A percentile compares a stretch with the other conserved stretches of the same genome.
These are phyloP conservation scores for Asparagopsis taxiformis DNA, from an alignment of 31 red algal species.

Conservation along the genomic window DNA sequence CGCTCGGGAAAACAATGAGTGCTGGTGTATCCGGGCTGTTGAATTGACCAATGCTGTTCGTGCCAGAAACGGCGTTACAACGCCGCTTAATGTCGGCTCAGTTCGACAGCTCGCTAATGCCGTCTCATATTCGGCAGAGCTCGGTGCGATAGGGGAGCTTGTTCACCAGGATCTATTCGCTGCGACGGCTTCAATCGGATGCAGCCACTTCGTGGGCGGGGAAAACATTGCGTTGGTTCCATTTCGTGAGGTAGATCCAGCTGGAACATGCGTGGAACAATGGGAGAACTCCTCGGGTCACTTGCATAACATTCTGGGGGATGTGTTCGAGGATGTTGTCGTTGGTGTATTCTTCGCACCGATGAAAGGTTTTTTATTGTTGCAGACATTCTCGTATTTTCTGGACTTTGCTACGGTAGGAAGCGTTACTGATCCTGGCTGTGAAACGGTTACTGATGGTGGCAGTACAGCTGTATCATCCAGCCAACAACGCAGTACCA, in stretches of 20 bases:
- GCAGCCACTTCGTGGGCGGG: slow-evolving; percentile 19
- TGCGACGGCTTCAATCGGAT: slow-evolving; percentile 19
- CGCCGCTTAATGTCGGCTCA: slow-evolving; percentile 11
- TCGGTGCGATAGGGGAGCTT: slow-evolving; percentile 9
- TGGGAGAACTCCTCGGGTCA: slow-evolving; percentile 21
- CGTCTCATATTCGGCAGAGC: neutral
- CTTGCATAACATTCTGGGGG: slow-evolving; percentile 20
- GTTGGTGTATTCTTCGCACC: slow-evolving; percentile 18
- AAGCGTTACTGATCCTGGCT: no score
- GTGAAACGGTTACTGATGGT: no score
- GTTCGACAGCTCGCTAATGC: slow-evolving; percentile 22
- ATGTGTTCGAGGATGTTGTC: slow-evolving; percentile 15
- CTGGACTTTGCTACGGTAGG: no score
- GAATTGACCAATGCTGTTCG: slow-evolving; percentile 29
- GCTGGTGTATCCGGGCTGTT: slow-evolving; percentile 37
- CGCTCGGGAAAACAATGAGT: neutral
- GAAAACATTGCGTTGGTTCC: slow-evolving; percentile 43
- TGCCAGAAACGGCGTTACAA: neutral
- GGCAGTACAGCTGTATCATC: no score
- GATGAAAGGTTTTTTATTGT: slow-evolving; percentile 20
- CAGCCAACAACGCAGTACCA: no score
- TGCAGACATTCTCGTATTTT: slow-evolving; percentile 58
- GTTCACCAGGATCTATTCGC: slow-evolving; percentile 26
- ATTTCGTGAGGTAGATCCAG: slow-evolving; percentile 10
- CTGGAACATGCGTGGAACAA: slow-evolving; percentile 21